Conservation (phyloP, 306 rosid species). For the Cucumis sativus region DNA sequence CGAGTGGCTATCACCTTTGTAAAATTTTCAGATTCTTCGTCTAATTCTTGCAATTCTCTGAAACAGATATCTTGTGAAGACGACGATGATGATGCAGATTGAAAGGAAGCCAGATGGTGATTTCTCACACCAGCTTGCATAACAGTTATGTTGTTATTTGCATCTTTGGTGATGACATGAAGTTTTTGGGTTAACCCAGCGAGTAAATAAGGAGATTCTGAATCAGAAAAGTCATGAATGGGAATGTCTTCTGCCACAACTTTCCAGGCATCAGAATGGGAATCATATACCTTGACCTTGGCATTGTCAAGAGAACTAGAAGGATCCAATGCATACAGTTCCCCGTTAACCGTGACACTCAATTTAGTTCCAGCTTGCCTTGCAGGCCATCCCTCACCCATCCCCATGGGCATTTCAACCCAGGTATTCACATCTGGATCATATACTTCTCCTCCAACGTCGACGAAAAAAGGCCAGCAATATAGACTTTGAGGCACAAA, state of each 20-base stretch:
- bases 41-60: slow-evolving; percentile 23
- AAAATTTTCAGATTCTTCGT: slow-evolving; percentile 40
- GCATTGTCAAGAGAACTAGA: slow-evolving; percentile 64
- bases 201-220: slow-evolving; percentile 84
- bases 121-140: slow-evolving; percentile 41
- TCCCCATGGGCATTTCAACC: slow-evolving; percentile 85
- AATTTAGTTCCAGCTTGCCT: slow-evolving; percentile 78
- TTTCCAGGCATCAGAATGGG: slow-evolving; percentile 74
- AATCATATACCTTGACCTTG: slow-evolving; percentile 82
- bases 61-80: slow-evolving; percentile 20
- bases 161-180: slow-evolving; percentile 82
- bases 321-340: slow-evolving; percentile 85
- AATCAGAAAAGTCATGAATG: slow-evolving; percentile 57
- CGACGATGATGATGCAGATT: slow-evolving; percentile 23
- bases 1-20: slow-evolving; percentile 54
- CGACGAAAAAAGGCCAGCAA: slow-evolving; percentile 94
- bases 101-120: not conserved
- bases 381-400: slow-evolving; percentile 99
- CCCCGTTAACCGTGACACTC: slow-evolving; percentile 77
- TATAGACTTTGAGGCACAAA: slow-evolving; percentile 85
- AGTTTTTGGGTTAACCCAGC: slow-evolving; percentile 86
- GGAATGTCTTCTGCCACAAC: slow-evolving; percentile 74
- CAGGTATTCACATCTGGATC: slow-evolving; percentile 76
- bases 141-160: slow-evolving; percentile 44
- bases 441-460: slow-evolving; percentile 89